Base-by-base conservation (phyloP, 805 yeast species). In the Cyberlindnera maclurae region DNA sequence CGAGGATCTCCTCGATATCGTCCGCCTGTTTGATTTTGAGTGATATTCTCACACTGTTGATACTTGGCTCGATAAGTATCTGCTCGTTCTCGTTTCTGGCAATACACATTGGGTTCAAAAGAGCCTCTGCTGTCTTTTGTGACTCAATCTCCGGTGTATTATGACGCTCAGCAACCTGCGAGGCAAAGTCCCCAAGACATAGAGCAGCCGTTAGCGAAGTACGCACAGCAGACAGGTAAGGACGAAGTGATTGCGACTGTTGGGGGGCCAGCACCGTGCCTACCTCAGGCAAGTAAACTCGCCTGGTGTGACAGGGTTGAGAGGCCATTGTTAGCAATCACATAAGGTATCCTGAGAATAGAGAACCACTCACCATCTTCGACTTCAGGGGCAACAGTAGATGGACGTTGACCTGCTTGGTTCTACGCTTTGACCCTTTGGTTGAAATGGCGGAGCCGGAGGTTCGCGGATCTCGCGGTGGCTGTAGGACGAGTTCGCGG, bases 121-220 rank as follows among this genome's bases (percentile, higher is more conserved):
- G 64, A 40, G 89, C 81, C 60, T 88, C 96, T 12, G 82, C 81
- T 43, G 93, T 78, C 55, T 84, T 82, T 45, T 75, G 71, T 28
- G 84, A 89, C 62, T 93, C 98, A 37, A 93, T 82, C 61, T 93
- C 98, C 4, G 98, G 98, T 49, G 90, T 76, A 65, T 90, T 93
- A 70, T 93, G 98, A 63, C 98, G 83, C 66, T 93, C 98, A 15
- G 84, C 96, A 41, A 84, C 73, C 63, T 90, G 96, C 8, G 97
- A 93, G 26, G 97, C 82, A 59, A 93, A 93, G 65, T 89, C 89
- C 58, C 87, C 90, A 47, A 93, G 70, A 53, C 96, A 86, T 31
- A 93, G 70, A 6, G 97, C 95, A 9, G 96, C 97, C 20, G 94
- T 86, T 50, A 93, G 73, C 22, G 97, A 87, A 40, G 82, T 76